Evolutionary conservation across 2,329 filamentous ascomycete genomes (phyloP), one percentile per base, ranked within the genome.

Genomic region (Pseudocercospora vitis): DNA sequence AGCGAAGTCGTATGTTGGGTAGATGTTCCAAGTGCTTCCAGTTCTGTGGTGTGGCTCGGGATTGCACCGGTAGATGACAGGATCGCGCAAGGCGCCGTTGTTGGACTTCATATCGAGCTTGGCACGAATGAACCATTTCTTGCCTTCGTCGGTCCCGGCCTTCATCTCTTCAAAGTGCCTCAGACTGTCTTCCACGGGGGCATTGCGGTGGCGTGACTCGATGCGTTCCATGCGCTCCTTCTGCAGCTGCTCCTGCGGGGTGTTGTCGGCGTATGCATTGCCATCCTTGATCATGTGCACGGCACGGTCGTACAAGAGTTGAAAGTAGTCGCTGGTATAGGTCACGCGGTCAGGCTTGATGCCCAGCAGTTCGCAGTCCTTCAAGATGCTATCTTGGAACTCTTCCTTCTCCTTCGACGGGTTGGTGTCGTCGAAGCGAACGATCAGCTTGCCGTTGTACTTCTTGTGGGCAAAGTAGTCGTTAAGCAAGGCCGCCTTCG

Each of bases 361-460:
- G 24, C 91, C 92, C 81, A 99, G 90, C 49, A 97, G 81, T 46
- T 85, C 84, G 47, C 96, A 81, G 72, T 99, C 94, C 76, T 96
- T 87, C 32, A 96, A 79, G 58, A 99, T 99, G 4, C 91, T 82
- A 73, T 97, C 91, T 71, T 97, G 87, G 71, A 87, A 99, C 76
- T 97, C 94, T 71, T 92, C 85, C 78, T 95, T 96, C 79, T 99
- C 94, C 73, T 97, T 97, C 56, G 88, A 86, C 6, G 94, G 94
- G 74, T 99, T 99, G 52, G 94, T 99, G 69, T 99, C 94, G 70
- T 99, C 94, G 68, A 99, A 94, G 56, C 94, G 88, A 46, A 97
- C 83, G 55, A 95, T 85, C 65, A 99, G 80, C 66, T 87, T 95
- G 66, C 94, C 94, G 56, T 92, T 86, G 78, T 95, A 95, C 64